These are phyloP conservation scores for Gyrodon lividus DNA, from an alignment of 768 basidiomycete genomes.

Conservation along the genomic window DNA sequence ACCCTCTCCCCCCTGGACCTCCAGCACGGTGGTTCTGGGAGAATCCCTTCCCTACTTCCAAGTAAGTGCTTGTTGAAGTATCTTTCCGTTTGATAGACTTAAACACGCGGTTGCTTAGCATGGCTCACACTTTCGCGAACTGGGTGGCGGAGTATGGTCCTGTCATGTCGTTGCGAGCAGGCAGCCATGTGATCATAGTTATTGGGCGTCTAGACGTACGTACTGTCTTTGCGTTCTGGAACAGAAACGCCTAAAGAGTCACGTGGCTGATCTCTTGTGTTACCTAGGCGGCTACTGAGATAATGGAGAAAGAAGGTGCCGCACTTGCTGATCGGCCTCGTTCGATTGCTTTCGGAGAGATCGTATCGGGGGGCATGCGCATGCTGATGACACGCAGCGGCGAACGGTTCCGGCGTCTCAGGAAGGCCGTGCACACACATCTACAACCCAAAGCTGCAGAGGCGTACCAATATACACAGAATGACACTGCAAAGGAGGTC, in stretches of 20 bases:
- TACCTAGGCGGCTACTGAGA: conserved; percentile 36
- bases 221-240: background rate
- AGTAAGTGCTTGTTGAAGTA: background rate
- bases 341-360: conserved; percentile 34
- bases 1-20: conserved; percentile 2
- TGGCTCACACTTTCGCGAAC: conserved; percentile 39
- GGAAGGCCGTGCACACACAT: conserved; percentile 53
- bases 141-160: conserved; percentile 61
- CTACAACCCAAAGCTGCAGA: conserved; percentile 48
- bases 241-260: too few species aligned
- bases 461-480: conserved; percentile 44
- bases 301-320: conserved; percentile 40
- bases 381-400: conserved; percentile 26
- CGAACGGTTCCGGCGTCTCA: conserved; percentile 30
- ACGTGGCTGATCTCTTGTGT: too few species aligned
- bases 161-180: conserved; percentile 53
- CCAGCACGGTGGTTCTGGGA: conserved; percentile 11
- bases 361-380: conserved; percentile 35
- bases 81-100: too few species aligned
- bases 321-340: conserved; percentile 37
- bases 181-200: conserved; percentile 25
- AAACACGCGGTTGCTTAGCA: conserved; percentile 1
- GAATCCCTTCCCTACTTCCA: conserved; percentile 1
- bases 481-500: conserved; percentile 27
- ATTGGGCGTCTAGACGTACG: conserved; percentile 21